Base-by-base conservation (phyloP, 331 rosid species). In the Rosa hybrid region DNA sequence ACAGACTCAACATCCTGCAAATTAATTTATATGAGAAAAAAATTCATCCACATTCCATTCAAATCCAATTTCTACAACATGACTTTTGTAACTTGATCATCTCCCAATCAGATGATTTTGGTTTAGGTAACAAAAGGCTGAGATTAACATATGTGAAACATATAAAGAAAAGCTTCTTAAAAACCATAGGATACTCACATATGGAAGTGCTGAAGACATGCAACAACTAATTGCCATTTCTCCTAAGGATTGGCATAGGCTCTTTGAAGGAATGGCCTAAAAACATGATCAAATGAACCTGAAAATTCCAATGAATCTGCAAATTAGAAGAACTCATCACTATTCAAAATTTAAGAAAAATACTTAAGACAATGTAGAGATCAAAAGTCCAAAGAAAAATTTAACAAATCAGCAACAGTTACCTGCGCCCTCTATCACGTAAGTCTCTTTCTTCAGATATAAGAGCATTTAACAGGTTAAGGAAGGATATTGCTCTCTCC, bases 241-340 rank as follows among this genome's bases (percentile, higher is more conserved):
- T 93, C 99, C 75, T 86, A 84, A 23, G 96, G 92, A 88, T 93
- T 90, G 0, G 87, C 90, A 78, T 90, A 95, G 63, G 99, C 99
- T 89, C 99, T 83, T 74, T 95, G 99, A 83, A 97, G 97, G 88
- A 91, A 95, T 71, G 98, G 99, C 84, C 96, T 97, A 85, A 95
- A 95, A 79, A 91, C 99, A 85, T 95, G 98, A 86, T 95, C 98
- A 93, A 75, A 93, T 87, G 76, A 95, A 95, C 86, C 96, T 88
- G 86, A 95, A 95, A 85, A 95, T 93, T 81, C 99, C 98, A 49
- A 95, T 89, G 85, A 93, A 95, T 91, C 98, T 95, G 93, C 79
- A 78, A 81, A 77, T 72, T 23, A 54, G 12, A 34, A 23, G 16
- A 81, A 71, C 42, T 51, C 51, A 74, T 80, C 68, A 41, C 77